Percentiles rank a stretch among this genome's conserved stretches.
Evolutionary conservation across 768 basidiomycete genomes (phyloP).

Genomic region (Calvatia gigantea): DNA sequence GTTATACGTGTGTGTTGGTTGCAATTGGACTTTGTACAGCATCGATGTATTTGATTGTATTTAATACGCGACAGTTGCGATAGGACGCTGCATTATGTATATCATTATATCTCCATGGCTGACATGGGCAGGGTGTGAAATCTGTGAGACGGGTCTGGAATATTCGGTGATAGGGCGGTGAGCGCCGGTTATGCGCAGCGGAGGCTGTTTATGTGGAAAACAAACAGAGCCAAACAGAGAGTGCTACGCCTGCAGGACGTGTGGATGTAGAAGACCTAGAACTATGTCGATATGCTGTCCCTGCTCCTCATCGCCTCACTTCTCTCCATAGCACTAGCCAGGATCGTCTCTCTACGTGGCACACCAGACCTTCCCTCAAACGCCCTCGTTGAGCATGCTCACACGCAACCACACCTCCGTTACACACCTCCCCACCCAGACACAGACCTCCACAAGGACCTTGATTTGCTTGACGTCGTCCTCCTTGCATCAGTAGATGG

Average conservation of each 20-base stretch:
- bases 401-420: background rate
- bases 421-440: slow-evolving; percentile 1
- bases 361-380: background rate
- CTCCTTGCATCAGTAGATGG: slow-evolving; percentile 94
- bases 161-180: too few species aligned
- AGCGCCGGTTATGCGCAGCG: too few species aligned
- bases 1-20: slow-evolving; percentile 45
- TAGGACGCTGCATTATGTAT: slow-evolving; percentile 3
- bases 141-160: too few species aligned
- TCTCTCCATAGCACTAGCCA: background rate
- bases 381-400: background rate
- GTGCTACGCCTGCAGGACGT: background rate
- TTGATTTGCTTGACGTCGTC: slow-evolving; percentile 76
- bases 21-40: slow-evolving; percentile 35
- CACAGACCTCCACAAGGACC: slow-evolving; percentile 30
- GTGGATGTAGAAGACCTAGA: background rate
- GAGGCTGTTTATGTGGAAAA: too few species aligned
- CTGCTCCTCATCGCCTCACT: slow-evolving; percentile 1
- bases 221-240: slow-evolving; percentile 1
- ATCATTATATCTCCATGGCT: background rate
- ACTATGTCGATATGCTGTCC: slow-evolving; percentile 2
- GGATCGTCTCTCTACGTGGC: slow-evolving; percentile 3
- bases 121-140: too few species aligned
- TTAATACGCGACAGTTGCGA: slow-evolving; percentile 34
- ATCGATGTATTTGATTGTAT: slow-evolving; percentile 39